These are phyloP conservation scores for Avena eriantha DNA, from an alignment of 176 grass and related monocot genomes.

Conservation along the genomic window DNA sequence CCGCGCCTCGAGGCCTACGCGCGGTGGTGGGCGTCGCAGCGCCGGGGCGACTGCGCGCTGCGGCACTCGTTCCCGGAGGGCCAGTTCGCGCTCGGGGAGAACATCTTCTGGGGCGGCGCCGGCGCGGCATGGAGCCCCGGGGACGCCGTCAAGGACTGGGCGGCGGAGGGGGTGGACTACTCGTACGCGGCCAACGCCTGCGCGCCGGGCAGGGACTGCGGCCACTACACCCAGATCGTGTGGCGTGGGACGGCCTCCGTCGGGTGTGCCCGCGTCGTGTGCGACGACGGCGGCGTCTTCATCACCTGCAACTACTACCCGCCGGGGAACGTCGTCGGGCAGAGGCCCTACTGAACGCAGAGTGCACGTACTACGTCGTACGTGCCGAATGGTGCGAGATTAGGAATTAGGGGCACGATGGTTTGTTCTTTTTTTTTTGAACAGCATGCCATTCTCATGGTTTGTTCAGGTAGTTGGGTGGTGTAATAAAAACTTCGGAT, in stretches of 20 bases:
- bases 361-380: neutral
- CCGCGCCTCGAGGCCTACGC: conserved; percentile 54
- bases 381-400: neutral
- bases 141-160: conserved; percentile 71
- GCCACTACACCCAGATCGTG: conserved; percentile 83
- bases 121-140: conserved; percentile 44
- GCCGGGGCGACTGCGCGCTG: conserved; percentile 54
- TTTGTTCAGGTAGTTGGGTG: neutral
- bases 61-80: conserved; percentile 73
- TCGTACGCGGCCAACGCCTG: conserved; percentile 65
- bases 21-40: conserved; percentile 64
- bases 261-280: conserved; percentile 54
- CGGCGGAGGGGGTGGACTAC: conserved; percentile 65
- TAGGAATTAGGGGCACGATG: neutral
- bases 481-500: neutral
- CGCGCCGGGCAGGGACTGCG: conserved; percentile 51
- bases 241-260: conserved; percentile 58
- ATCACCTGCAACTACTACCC: conserved; percentile 81
- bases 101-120: conserved; percentile 71
- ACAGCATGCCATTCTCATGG: neutral
- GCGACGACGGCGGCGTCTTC: conserved; percentile 64
- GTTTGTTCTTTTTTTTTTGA: too few relatives aligned
- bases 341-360: conserved; percentile 56
- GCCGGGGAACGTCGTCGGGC: conserved; percentile 63
- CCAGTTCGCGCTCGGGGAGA: conserved; percentile 74